These are phyloP conservation scores for Suhomyces faveliae DNA, from an alignment of 805 yeast species.

Conservation along the genomic window DNA sequence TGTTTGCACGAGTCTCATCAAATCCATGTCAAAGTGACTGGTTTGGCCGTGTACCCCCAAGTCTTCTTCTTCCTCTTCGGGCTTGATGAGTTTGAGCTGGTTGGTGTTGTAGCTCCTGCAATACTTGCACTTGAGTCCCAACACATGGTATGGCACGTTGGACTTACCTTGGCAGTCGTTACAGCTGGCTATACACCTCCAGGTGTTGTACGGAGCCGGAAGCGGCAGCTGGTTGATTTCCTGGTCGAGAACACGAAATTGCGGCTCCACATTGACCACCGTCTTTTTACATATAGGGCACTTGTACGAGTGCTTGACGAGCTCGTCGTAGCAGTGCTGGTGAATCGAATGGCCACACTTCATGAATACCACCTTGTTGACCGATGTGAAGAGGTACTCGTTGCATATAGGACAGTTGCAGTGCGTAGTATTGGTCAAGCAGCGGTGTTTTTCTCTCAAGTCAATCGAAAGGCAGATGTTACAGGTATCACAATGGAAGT, in stretches of 20 bases:
- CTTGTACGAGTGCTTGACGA: constrained; percentile 78
- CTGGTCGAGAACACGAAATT: constrained; percentile 80
- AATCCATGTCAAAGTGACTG: constrained; percentile 12
- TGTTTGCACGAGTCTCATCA: constrained; percentile 34
- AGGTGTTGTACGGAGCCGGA: constrained; percentile 74
- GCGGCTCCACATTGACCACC: constrained; percentile 81
- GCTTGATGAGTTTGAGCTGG: constrained; percentile 67
- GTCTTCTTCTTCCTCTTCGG: constrained; percentile 50
- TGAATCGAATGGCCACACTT: constrained; percentile 94
- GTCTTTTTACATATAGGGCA: constrained; percentile 91
- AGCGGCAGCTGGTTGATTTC: constrained; percentile 75
- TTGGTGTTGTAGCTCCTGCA: constrained; percentile 87
- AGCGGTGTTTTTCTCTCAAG: constrained; percentile 71
- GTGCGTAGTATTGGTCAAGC: constrained; percentile 84
- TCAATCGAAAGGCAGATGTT: constrained; percentile 85
- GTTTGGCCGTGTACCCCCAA: too few species aligned
- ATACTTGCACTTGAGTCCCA: constrained; percentile 85
- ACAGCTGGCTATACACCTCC: constrained; percentile 76
- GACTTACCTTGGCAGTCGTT: constrained; percentile 88
- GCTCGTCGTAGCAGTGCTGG: constrained; percentile 76
- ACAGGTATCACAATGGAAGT: constrained; percentile 87
- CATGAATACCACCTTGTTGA: constrained; percentile 85
- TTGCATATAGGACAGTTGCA: constrained; percentile 92
- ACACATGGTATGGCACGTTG: constrained; percentile 70
- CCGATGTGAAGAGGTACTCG: constrained; percentile 83